phyloP scores from a whole-genome alignment of 129 eudicot species.

The Saposhnikovia divaricata region DNA sequence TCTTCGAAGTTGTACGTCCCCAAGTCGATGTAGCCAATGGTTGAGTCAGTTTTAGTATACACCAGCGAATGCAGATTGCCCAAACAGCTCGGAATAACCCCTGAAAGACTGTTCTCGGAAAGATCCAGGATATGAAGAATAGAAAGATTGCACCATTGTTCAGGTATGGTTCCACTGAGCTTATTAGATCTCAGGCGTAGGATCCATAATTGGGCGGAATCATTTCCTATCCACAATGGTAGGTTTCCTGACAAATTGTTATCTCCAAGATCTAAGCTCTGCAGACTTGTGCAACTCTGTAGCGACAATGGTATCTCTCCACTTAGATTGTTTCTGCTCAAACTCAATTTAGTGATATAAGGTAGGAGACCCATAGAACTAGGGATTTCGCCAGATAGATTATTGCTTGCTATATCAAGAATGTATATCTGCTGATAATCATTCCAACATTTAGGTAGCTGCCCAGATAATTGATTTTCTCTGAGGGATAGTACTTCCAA shows the following conservation, averaged over 20 bases:
- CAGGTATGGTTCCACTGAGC: conserved; percentile 11
- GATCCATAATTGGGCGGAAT: neutral
- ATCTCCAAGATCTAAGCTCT: conserved; percentile 7
- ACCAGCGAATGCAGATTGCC: conserved; percentile 1
- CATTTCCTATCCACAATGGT: conserved; percentile 2
- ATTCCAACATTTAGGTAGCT: conserved; percentile 8
- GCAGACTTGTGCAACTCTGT: neutral
- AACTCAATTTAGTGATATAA: neutral
- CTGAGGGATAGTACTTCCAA: conserved; percentile 1
- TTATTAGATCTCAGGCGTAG: conserved; percentile 6
- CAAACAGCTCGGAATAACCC: conserved; percentile 1
- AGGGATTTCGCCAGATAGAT: conserved; percentile 1
- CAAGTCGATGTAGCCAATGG: no score
- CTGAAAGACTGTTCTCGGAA: conserved; percentile 6
- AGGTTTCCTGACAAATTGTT: neutral
- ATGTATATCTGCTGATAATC: neutral
- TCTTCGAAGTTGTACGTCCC: neutral
- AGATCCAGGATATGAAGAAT: conserved; percentile 8
- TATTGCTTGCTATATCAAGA: conserved; percentile 1
- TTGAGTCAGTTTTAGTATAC: neutral
- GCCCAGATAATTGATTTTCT: conserved; percentile 3
- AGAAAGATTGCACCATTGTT: conserved; percentile 3
- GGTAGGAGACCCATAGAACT: neutral
- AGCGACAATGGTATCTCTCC: conserved; percentile 4
- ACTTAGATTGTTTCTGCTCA: neutral